Conservation (phyloP, 164 flowering plant species). For the Dillenia suffruticosa region DNA sequence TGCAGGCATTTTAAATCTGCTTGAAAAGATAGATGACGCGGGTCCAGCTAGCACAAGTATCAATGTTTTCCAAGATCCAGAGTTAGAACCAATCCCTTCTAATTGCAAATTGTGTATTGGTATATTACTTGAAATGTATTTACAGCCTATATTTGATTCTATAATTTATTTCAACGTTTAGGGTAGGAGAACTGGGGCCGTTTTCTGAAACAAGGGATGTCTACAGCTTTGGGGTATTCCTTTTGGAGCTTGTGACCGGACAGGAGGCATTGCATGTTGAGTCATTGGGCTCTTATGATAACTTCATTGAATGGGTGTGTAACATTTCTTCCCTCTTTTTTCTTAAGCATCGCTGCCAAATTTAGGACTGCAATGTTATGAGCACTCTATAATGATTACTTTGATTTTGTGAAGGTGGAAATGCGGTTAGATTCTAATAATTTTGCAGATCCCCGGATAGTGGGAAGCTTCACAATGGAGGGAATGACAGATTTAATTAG, state of each 20-base stretch:
- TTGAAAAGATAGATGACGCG: constrained; percentile 45
- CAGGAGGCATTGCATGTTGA: constrained; percentile 26
- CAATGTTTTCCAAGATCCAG: constrained; percentile 57
- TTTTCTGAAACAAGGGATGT: constrained; percentile 46
- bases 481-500: constrained; percentile 51
- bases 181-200: constrained; percentile 33
- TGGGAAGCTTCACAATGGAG: constrained; percentile 49
- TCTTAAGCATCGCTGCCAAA: not conserved
- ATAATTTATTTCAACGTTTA: constrained; percentile 11
- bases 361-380: not conserved
- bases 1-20: constrained; percentile 44
- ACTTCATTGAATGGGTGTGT: constrained; percentile 55
- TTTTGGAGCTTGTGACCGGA: constrained; percentile 70
- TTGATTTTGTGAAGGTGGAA: constrained; percentile 45
- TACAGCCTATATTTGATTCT: not conserved
- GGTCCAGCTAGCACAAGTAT: constrained; percentile 32
- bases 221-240: constrained; percentile 71
- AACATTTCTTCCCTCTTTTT: not conserved
- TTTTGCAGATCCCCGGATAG: constrained; percentile 45
- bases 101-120: too few species aligned
- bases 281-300: constrained; percentile 28
- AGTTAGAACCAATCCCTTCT: constrained; percentile 27
- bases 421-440: constrained; percentile 24
- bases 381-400: not conserved
- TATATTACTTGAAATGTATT: too few species aligned